Evolutionary conservation across 495 filamentous ascomycete genomes (phyloP).

Genomic region (Hyaloscypha hepaticicola): DNA sequence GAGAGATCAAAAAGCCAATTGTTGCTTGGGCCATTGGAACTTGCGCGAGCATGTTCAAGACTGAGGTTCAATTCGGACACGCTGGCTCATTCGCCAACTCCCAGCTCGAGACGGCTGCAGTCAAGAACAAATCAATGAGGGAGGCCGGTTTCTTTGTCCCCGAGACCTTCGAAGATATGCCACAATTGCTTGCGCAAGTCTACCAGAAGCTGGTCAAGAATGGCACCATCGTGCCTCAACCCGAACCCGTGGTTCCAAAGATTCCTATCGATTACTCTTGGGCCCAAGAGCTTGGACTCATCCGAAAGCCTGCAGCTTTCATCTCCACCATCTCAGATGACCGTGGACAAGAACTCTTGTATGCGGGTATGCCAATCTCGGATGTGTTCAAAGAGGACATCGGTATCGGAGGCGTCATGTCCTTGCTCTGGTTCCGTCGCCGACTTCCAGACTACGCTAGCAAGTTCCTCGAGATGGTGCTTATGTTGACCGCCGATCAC

Average conservation of each 20-base stretch:
- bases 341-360: conserved; percentile 98
- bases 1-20: conserved; percentile 93
- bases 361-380: conserved; percentile 98
- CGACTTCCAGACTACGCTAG: conserved; percentile 93
- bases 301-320: conserved; percentile 99
- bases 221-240: conserved; percentile 77
- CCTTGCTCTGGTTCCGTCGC: conserved; percentile 98
- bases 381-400: conserved; percentile 99
- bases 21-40: conserved; percentile 99
- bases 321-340: conserved; percentile 99
- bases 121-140: conserved; percentile 95
- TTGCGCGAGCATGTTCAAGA: conserved; percentile 99
- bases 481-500: conserved; percentile 99
- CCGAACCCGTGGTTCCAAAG: conserved; percentile 94
- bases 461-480: conserved; percentile 99
- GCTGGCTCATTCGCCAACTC: conserved; percentile 99
- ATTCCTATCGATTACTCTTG: conserved; percentile 99
- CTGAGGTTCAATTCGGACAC: conserved; percentile 99
- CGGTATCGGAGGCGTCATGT: conserved; percentile 99
- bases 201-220: conserved; percentile 83
- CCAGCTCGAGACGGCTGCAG: conserved; percentile 91
- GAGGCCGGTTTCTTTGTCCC: conserved; percentile 94
- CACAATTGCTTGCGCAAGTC: conserved; percentile 66
- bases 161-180: conserved; percentile 96
- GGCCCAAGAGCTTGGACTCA: conserved; percentile 98